Conservation (phyloP, 2,329 filamentous ascomycete genomes). For the Furcasterigmium sp. region DNA sequence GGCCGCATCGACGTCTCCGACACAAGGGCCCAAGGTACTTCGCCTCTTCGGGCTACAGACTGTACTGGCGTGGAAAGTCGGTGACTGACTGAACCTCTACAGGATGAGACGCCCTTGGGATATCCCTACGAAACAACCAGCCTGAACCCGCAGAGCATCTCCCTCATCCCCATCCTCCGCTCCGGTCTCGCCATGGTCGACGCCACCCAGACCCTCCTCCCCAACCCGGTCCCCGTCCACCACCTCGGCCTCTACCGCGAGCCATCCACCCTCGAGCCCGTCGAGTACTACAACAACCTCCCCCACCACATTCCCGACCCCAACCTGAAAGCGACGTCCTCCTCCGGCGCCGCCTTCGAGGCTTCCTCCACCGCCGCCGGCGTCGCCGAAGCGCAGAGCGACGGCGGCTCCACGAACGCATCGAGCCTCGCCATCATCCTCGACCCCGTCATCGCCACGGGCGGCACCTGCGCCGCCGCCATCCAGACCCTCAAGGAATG, state of each 20-base stretch:
- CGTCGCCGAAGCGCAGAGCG: neutral
- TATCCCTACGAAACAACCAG: conserved; percentile 65
- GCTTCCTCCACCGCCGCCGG: neutral
- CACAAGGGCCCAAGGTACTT: conserved; percentile 62
- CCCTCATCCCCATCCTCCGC: conserved; percentile 85
- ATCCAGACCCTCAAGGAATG: conserved; percentile 87
- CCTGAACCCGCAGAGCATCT: conserved; percentile 62
- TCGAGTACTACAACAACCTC: conserved; percentile 98
- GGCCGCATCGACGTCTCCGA: conserved; percentile 51
- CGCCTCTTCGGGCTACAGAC: neutral
- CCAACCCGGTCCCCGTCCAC: conserved; percentile 74
- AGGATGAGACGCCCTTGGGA: conserved; percentile 77
- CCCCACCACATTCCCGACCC: conserved; percentile 58
- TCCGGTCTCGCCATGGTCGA: conserved; percentile 91
- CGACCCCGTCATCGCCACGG: conserved; percentile 91
- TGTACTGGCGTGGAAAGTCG: too few species aligned
- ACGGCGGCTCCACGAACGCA: neutral
- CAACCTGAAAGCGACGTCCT: conserved; percentile 27
- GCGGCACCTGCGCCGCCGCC: conserved; percentile 81
- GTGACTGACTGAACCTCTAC: neutral
- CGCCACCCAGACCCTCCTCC: conserved; percentile 78
- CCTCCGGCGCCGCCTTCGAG: conserved; percentile 16
- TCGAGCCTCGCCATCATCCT: conserved; percentile 71
- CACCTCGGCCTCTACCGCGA: conserved; percentile 95
- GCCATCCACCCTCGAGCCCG: conserved; percentile 76